These are phyloP conservation scores for Teratosphaeria viscida DNA, from an alignment of 2,329 filamentous ascomycete genomes.

Conservation along the genomic window DNA sequence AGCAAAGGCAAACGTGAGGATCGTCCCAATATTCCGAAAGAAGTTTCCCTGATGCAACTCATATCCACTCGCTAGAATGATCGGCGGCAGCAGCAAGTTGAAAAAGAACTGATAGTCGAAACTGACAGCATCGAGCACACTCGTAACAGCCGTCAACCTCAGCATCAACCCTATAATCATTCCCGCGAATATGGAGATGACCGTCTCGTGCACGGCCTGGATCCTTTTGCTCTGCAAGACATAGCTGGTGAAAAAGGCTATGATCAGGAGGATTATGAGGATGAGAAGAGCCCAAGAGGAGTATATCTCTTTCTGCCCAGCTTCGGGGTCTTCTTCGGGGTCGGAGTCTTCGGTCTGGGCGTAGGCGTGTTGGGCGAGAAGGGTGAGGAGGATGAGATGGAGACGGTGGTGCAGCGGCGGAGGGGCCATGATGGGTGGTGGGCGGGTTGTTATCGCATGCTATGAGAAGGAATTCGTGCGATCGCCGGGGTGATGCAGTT, in stretches of 20 bases:
- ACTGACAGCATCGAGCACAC: constrained; percentile 80
- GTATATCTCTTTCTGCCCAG: constrained; percentile 84
- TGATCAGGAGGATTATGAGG: constrained; percentile 83
- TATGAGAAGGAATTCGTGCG: neutral
- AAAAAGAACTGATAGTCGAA: constrained; percentile 99
- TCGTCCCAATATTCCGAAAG: constrained; percentile 95
- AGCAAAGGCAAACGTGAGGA: constrained; percentile 93
- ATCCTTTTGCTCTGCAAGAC: constrained; percentile 93
- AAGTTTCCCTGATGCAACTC: constrained; percentile 98
- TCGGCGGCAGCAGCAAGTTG: constrained; percentile 94
- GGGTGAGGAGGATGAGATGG: constrained; percentile 5
- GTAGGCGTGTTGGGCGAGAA: constrained; percentile 12
- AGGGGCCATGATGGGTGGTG: constrained; percentile 18
- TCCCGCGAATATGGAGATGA: constrained; percentile 94
- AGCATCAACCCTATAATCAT: constrained; percentile 92
- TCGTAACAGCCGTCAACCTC: constrained; percentile 67
- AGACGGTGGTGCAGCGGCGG: neutral
- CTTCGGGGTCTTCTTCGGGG: constrained; percentile 54
- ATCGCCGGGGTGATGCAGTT: neutral
- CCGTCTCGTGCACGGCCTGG: constrained; percentile 94
- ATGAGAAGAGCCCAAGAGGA: constrained; percentile 98
- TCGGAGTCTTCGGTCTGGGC: constrained; percentile 36
- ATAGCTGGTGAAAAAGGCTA: constrained; percentile 94
- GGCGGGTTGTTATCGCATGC: constrained; percentile 16
- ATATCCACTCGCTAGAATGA: constrained; percentile 94